These are phyloP conservation scores for Croton laevigatus DNA, from an alignment of 441 rosid species.

Conservation along the genomic window DNA sequence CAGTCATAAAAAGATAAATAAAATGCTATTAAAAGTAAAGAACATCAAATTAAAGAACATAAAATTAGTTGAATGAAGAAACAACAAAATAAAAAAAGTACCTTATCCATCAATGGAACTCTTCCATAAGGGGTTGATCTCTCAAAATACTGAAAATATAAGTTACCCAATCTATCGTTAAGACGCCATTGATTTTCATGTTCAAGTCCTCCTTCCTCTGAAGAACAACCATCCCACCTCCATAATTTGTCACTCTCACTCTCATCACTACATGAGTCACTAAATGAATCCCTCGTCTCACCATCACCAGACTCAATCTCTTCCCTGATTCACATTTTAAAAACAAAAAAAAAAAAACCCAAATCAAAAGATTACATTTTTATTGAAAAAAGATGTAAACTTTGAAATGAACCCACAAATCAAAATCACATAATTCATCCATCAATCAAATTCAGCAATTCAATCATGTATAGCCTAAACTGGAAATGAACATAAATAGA, in stretches of 20 bases:
- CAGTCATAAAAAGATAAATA: constrained; percentile 1
- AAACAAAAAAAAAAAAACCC: background rate
- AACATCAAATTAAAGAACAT: background rate
- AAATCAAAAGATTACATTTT: background rate
- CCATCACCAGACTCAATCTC: constrained; percentile 74
- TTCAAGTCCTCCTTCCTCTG: constrained; percentile 81
- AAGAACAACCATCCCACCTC: constrained; percentile 77
- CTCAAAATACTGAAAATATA: constrained; percentile 77
- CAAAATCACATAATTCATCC: constrained; percentile 6
- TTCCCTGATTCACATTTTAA: constrained; percentile 40
- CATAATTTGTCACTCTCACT: constrained; percentile 80
- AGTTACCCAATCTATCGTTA: constrained; percentile 73
- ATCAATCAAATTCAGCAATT: background rate
- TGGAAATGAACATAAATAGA: constrained; percentile 1
- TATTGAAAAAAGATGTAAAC: background rate
- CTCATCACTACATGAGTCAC: constrained; percentile 87
- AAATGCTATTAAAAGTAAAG: background rate
- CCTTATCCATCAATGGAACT: constrained; percentile 98
- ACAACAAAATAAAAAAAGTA: constrained; percentile 26
- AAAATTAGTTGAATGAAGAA: background rate
- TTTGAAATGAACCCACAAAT: background rate
- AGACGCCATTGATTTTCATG: constrained; percentile 60
- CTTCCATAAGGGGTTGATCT: constrained; percentile 88
- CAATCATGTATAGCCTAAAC: background rate
- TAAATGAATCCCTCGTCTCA: constrained; percentile 74